A percentile compares a stretch with the other conserved stretches of the same genome.
phyloP scores from a whole-genome alignment of 306 rosid genomes.

The Heteromeles arbutifolia region DNA sequence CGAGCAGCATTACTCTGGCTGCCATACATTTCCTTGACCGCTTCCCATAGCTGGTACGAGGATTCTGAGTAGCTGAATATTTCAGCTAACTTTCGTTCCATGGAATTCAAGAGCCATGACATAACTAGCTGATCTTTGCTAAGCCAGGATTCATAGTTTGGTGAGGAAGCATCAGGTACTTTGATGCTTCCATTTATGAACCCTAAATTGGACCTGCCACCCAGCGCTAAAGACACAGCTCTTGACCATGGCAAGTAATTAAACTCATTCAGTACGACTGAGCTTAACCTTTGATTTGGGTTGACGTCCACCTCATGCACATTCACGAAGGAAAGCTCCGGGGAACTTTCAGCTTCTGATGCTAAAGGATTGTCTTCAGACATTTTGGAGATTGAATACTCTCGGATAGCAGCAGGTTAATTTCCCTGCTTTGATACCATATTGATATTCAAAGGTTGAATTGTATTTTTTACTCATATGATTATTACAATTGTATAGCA shows the following conservation, averaged over 20 bases:
- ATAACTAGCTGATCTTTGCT: neutral
- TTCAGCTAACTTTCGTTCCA: neutral
- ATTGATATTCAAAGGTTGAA: no score
- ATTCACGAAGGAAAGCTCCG: neutral
- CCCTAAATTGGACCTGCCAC: neutral
- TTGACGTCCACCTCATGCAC: neutral
- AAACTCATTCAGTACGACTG: neutral
- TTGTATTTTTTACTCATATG: no score
- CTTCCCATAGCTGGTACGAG: neutral
- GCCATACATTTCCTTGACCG: neutral
- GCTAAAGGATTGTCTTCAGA: neutral
- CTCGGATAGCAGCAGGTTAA: neutral
- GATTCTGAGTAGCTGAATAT: neutral
- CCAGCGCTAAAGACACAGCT: neutral
- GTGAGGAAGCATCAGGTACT: neutral
- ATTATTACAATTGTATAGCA: no score
- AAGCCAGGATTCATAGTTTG: neutral
- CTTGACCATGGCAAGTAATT: neutral
- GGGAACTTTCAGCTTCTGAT: neutral
- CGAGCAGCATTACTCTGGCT: neutral
- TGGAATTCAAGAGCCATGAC: no score
- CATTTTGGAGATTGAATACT: neutral
- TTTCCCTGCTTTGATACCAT: neutral
- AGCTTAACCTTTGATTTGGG: neutral
- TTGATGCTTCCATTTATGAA: neutral